Percentiles rank a stretch among this genome's conserved stretches.
Evolutionary conservation across 768 basidiomycete genomes (phyloP).

Genomic region (Aureoboletus auriporus): DNA sequence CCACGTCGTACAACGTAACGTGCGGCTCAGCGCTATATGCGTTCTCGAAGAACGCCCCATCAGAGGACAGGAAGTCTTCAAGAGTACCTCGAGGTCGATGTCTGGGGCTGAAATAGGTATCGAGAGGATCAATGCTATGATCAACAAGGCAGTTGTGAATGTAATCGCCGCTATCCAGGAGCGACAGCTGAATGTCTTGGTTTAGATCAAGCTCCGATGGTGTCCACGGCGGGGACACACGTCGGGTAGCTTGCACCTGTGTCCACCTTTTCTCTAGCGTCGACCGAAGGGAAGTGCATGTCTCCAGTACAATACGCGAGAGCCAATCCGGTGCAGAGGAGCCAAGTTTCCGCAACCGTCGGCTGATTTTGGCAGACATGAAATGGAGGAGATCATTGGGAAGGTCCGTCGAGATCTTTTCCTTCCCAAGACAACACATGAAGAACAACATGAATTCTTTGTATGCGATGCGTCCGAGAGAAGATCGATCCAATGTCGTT

Average conservation of each 20-base stretch:
- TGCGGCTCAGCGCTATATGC: constrained; percentile 11
- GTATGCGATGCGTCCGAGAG: constrained; percentile 17
- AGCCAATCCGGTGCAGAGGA: constrained; percentile 15
- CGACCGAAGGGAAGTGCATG: constrained; percentile 13
- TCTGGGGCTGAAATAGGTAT: background rate
- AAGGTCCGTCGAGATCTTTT: background rate
- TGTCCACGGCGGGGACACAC: constrained; percentile 26
- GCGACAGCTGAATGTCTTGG: constrained; percentile 32
- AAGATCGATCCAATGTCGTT: constrained; percentile 27
- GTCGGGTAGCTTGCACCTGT: constrained; percentile 25
- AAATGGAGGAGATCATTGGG: constrained; percentile 34
- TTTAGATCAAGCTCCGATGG: constrained; percentile 25
- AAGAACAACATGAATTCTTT: constrained; percentile 34
- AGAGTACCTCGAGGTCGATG: constrained; percentile 11
- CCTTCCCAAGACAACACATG: constrained; percentile 14
- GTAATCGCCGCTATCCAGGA: constrained; percentile 28
- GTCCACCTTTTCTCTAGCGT: constrained; percentile 35
- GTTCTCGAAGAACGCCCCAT: constrained; percentile 7
- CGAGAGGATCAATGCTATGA: no score
- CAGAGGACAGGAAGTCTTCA: constrained; percentile 13
- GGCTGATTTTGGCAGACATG: constrained; percentile 35
- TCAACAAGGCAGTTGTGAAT: constrained; percentile 17
- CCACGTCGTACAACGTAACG: constrained; percentile 34
- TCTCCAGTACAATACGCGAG: background rate
- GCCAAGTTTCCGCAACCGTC: constrained; percentile 36